Base-by-base conservation (phyloP, 495 filamentous ascomycete species). In the Penicillium daleae region DNA sequence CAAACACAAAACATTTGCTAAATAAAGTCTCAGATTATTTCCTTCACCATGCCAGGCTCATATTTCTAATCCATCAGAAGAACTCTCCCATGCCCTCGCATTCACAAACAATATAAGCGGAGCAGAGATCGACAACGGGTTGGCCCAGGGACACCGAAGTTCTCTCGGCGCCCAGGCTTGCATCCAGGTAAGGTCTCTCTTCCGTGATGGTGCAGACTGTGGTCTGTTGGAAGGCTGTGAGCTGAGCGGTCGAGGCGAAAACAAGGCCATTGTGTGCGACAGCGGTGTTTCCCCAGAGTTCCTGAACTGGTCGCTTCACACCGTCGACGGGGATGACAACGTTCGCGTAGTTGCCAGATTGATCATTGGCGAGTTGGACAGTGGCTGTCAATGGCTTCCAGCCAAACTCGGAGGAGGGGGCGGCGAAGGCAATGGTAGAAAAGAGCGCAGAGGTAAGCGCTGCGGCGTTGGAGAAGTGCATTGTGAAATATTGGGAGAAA, bases 351-450 rank as follows among this genome's bases (percentile, higher is more conserved):
- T 63, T 56, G 33, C 68, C 68, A 5, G 63, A 62, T 9, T 68
- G 54, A 8, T 71, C 68, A 24, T 71, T 68, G 57, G 66, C 62
- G 29, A 71, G 68, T 42, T 71, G 68, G 27, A 71, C 42, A 6
- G 60, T 66, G 33, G 61, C 66, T 10, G 44, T 40, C 39, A 31
- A 58, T 13, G 33, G 51, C 27, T 54, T 46, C 65, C 65, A 59
- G 24, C 49, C 40, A 54, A 44, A 26, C 37, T 60, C 63, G 13
- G 51, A 59, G 9, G 51, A 7, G 22, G 64, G 61, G 32, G 64
- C 58, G 33, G 64, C 64, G 17, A 64, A 27, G 54, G 21, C 57
- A 17, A 52, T 31, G 44, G 60, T 40, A 46, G 61, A 39, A 52
- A 71, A 56, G 58, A 66, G 52, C 57, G 58, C 54, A 50, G 54